Conservation (phyloP, 2,329 filamentous ascomycete genomes). For the Achaetomium macrosporum region DNA sequence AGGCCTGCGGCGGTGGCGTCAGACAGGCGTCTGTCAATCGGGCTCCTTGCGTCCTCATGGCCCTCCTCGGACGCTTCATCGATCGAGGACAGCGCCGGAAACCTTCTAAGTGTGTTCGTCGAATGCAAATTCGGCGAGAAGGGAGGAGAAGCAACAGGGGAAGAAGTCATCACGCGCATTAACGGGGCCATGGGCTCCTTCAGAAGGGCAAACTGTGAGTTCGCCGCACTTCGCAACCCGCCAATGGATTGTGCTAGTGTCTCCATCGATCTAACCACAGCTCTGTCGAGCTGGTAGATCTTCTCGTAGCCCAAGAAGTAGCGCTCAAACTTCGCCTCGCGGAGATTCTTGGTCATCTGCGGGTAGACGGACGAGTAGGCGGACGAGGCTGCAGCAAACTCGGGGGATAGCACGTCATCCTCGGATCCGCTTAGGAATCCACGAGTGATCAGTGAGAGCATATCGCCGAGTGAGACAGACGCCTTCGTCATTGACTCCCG, state of each 20-base stretch:
- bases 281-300: constrained; percentile 72
- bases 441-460: constrained; percentile 73
- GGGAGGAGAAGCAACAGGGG: constrained; percentile 25
- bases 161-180: constrained; percentile 27
- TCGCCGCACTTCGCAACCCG: constrained; percentile 80
- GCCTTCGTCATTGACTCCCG: constrained; percentile 67
- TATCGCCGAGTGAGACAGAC: constrained; percentile 70
- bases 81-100: constrained; percentile 51
- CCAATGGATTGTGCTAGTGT: constrained; percentile 82
- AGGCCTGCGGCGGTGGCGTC: constrained; percentile 21
- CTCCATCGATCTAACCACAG: constrained; percentile 77
- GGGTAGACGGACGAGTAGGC: constrained; percentile 63
- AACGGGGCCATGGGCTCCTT: constrained; percentile 49
- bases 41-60: constrained; percentile 38
- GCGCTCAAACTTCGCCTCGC: constrained; percentile 85
- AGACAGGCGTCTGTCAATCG: constrained; percentile 11
- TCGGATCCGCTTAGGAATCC: constrained; percentile 81
- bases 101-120: constrained; percentile 34
- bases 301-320: constrained; percentile 74
- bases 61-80: constrained; percentile 57
- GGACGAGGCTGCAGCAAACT: constrained; percentile 56
- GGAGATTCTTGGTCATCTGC: constrained; percentile 68
- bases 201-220: constrained; percentile 80
- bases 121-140: constrained; percentile 29
- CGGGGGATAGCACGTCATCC: constrained; percentile 62